Percentiles rank a stretch among this genome's conserved stretches.
Evolutionary conservation across 2,329 filamentous ascomycete species (phyloP).

Genomic region (Aspergillus transmontanensis): DNA sequence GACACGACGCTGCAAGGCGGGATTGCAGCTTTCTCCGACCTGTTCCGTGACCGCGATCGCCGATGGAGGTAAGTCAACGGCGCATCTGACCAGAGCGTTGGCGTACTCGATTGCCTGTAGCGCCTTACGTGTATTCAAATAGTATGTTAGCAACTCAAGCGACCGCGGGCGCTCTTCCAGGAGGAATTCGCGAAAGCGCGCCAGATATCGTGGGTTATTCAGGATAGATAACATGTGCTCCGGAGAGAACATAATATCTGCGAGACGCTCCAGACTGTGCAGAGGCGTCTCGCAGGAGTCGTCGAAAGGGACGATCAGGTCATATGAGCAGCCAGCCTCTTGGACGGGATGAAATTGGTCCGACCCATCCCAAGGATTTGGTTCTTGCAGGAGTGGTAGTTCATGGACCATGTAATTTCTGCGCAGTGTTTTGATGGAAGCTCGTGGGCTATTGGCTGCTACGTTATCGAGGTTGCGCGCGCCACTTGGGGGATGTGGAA

Average conservation of each 20-base stretch:
- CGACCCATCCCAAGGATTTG: conserved; percentile 28
- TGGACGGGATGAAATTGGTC: conserved; percentile 33
- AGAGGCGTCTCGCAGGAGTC: conserved; percentile 29
- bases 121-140: conserved; percentile 71
- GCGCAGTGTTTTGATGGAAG: conserved; percentile 32
- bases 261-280: conserved; percentile 64
- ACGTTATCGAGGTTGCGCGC: conserved; percentile 16
- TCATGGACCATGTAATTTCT: conserved; percentile 30
- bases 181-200: conserved; percentile 69
- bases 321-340: conserved; percentile 37
- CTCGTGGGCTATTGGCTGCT: conserved; percentile 19
- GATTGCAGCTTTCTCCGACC: conserved; percentile 59
- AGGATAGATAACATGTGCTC: conserved; percentile 69
- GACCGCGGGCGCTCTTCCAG: conserved; percentile 62
- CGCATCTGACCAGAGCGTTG: conserved; percentile 66
- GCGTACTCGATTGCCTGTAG: conserved; percentile 70
- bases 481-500: conserved; percentile 26
- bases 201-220: conserved; percentile 62
- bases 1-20: conserved; percentile 63
- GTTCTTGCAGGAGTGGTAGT: conserved; percentile 30
- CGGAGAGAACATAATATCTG: conserved; percentile 66
- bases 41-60: conserved; percentile 58
- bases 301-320: conserved; percentile 35
- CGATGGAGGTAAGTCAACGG: conserved; percentile 54
- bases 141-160: conserved; percentile 68